phyloP scores from a whole-genome alignment of 192 early-diverging fungal species.

The Backusella tuberculispora region DNA sequence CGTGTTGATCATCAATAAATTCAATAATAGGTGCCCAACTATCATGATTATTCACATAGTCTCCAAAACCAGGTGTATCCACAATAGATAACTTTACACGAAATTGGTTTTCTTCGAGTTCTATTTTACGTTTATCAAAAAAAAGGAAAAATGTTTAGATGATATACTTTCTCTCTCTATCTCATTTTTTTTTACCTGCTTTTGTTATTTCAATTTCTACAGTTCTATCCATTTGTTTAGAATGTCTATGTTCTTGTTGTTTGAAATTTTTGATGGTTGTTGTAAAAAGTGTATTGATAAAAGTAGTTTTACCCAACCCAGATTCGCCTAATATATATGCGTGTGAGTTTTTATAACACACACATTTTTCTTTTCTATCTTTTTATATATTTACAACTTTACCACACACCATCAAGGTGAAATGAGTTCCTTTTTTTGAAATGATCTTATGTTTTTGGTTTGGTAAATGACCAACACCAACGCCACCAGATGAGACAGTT shows the following conservation, averaged over 20 bases:
- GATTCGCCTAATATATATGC: slow-evolving; percentile 70
- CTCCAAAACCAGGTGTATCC: slow-evolving; percentile 98
- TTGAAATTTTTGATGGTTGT: slow-evolving; percentile 59
- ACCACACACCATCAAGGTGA: slow-evolving; percentile 98
- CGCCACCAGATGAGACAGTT: slow-evolving; percentile 18
- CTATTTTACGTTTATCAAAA: slow-evolving; percentile 39
- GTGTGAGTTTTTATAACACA: too few relatives aligned
- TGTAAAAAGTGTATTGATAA: slow-evolving; percentile 97
- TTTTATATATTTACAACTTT: slow-evolving; percentile 34
- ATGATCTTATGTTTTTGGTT: slow-evolving; percentile 92
- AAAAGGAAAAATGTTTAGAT: neutral
- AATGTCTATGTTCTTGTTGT: slow-evolving; percentile 63
- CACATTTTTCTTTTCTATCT: neutral
- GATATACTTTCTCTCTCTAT: neutral
- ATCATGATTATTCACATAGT: slow-evolving; percentile 96
- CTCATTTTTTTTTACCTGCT: slow-evolving; percentile 64
- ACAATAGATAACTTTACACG: slow-evolving; percentile 92
- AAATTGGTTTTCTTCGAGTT: slow-evolving; percentile 96
- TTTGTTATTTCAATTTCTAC: slow-evolving; percentile 98
- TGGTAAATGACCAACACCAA: slow-evolving; percentile 94
- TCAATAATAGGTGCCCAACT: slow-evolving; percentile 96
- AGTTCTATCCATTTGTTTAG: slow-evolving; percentile 93
- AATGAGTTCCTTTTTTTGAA: slow-evolving; percentile 90
- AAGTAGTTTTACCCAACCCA: slow-evolving; percentile 95
- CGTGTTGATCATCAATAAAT: slow-evolving; percentile 95